These are phyloP conservation scores for Candida corydali DNA, from an alignment of 805 yeast genomes.

Conservation along the genomic window DNA sequence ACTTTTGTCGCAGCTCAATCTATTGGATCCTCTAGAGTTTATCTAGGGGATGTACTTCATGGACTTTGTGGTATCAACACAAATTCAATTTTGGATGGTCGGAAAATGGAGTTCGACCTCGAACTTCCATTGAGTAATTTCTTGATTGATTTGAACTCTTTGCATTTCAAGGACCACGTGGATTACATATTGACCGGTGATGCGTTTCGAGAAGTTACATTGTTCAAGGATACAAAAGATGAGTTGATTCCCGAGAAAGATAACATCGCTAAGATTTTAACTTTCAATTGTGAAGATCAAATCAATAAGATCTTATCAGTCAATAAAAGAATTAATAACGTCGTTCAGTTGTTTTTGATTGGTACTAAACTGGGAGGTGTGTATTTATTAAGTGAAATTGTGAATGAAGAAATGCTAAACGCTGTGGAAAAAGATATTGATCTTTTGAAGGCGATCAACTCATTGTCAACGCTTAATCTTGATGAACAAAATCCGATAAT, in stretches of 20 bases:
- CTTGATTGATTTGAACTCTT: not conserved
- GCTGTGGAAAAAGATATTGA: not conserved
- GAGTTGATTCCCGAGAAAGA: not conserved
- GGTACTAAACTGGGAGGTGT: slow-evolving; percentile 11
- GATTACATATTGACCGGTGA: slow-evolving; percentile 6
- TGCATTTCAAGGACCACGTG: not conserved
- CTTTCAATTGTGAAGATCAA: slow-evolving; percentile 7
- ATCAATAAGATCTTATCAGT: slow-evolving; percentile 4
- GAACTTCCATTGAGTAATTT: no score
- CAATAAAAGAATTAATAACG: not conserved
- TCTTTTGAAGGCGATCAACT: no score
- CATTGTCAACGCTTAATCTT: no score
- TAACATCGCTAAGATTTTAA: not conserved
- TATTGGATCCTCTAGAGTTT: no score
- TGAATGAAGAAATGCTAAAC: not conserved
- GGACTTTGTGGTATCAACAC: not conserved
- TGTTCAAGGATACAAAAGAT: not conserved
- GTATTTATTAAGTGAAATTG: slow-evolving; percentile 5
- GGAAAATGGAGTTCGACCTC: no score
- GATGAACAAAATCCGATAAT: not conserved
- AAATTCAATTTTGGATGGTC: no score
- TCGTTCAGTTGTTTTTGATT: slow-evolving; percentile 2
- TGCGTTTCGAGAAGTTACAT: slow-evolving; percentile 5
- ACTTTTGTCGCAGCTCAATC: slow-evolving; percentile 4
- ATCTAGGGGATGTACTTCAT: not conserved